Evolutionary conservation across 768 basidiomycete species (phyloP).

Genomic region (Jaapia argillacea): DNA sequence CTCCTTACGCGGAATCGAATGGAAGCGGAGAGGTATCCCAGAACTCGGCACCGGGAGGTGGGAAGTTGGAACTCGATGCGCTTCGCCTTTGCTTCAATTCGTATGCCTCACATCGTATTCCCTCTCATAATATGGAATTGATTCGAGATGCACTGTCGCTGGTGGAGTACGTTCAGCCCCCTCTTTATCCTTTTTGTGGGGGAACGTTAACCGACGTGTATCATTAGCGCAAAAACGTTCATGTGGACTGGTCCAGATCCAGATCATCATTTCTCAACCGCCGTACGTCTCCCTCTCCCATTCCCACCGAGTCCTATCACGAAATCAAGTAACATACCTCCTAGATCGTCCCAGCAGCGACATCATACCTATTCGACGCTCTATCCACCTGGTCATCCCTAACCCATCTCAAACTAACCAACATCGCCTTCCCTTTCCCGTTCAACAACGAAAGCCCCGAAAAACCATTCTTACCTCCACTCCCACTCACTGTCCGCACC

Average conservation of each 20-base stretch:
- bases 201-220: too few species aligned
- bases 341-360: constrained; percentile 34
- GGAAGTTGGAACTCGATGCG: too few species aligned
- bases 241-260: constrained; percentile 54
- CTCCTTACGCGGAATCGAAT: too few species aligned
- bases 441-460: neutral
- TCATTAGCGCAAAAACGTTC: constrained; percentile 40
- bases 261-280: constrained; percentile 51
- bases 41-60: too few species aligned
- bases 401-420: neutral
- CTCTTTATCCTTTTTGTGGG: too few species aligned
- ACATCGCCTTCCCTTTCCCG: neutral
- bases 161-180: too few species aligned
- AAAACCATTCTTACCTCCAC: neutral
- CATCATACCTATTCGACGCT: constrained; percentile 23
- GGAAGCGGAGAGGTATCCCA: too few species aligned
- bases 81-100: too few species aligned
- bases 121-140: too few species aligned
- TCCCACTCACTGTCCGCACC: neutral
- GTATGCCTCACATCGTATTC: too few species aligned
- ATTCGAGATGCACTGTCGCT: too few species aligned
- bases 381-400: neutral
- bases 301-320: neutral
- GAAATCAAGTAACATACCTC: constrained; percentile 1
- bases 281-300: constrained; percentile 28